Conservation (phyloP, 1,139 yeast species). For the Hemisphaericaspora lyxosophila region DNA sequence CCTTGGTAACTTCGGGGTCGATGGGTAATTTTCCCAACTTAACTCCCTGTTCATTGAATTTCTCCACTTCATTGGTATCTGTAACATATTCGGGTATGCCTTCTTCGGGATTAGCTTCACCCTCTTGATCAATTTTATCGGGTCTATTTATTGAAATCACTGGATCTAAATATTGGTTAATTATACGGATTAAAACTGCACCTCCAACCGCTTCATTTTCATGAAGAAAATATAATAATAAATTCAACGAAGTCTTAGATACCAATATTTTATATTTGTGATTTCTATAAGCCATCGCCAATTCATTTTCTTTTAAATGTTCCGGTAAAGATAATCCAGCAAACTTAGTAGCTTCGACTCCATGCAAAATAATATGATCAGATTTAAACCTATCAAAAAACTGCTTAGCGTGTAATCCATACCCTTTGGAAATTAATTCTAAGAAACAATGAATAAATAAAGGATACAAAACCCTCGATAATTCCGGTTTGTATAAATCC, state of each 20-base stretch:
- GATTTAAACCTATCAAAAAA: slow-evolving; percentile 74
- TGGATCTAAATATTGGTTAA: slow-evolving; percentile 83
- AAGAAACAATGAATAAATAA: slow-evolving; percentile 85
- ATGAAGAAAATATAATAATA: slow-evolving; percentile 80
- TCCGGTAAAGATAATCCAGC: slow-evolving; percentile 76
- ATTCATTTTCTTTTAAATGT: slow-evolving; percentile 78
- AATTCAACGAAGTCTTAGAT: slow-evolving; percentile 81
- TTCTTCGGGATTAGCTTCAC: slow-evolving; percentile 56
- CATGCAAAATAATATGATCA: slow-evolving; percentile 77
- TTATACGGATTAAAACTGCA: slow-evolving; percentile 75
- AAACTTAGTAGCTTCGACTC: slow-evolving; percentile 69
- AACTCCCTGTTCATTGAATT: slow-evolving; percentile 70
- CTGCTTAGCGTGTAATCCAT: slow-evolving; percentile 59
- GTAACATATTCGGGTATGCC: slow-evolving; percentile 64
- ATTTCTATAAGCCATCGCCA: slow-evolving; percentile 71
- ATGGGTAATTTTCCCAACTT: slow-evolving; percentile 80
- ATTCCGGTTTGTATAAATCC: slow-evolving; percentile 89
- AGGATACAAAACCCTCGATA: slow-evolving; percentile 82
- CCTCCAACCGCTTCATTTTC: slow-evolving; percentile 95
- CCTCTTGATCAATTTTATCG: slow-evolving; percentile 46
- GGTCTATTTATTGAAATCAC: slow-evolving; percentile 52
- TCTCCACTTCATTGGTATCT: slow-evolving; percentile 48
- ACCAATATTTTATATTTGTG: slow-evolving; percentile 75
- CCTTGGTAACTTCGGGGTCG: slow-evolving; percentile 82
- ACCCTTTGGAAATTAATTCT: slow-evolving; percentile 68